These are phyloP conservation scores for Diplogelasinospora grovesii DNA, from an alignment of 495 filamentous ascomycete species.

Conservation along the genomic window DNA sequence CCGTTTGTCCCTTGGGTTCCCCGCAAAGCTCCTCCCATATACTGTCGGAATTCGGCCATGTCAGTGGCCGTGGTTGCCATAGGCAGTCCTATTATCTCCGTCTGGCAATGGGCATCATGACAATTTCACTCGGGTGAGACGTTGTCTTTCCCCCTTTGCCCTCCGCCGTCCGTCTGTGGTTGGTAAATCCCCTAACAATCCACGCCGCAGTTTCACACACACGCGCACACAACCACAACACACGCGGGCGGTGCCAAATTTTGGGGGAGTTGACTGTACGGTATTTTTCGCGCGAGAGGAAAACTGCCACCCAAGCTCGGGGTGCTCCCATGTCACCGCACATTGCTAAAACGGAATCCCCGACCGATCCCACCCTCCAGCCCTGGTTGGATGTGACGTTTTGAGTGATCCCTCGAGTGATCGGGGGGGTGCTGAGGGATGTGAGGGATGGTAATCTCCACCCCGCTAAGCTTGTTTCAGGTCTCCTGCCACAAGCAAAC, in stretches of 20 bases:
- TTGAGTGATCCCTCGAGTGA: not conserved
- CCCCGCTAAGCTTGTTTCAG: slow-evolving; percentile 16
- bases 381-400: not conserved
- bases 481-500: not conserved
- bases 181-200: too few relatives aligned
- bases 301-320: not conserved
- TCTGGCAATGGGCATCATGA: too few relatives aligned
- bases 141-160: too few relatives aligned
- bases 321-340: not conserved
- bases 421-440: not conserved
- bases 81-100: too few relatives aligned
- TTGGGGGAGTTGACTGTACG: too few relatives aligned
- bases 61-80: not conserved
- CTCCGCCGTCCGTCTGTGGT: too few relatives aligned
- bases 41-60: not conserved
- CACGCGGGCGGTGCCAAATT: too few relatives aligned
- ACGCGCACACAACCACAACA: too few relatives aligned
- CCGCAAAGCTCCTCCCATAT: not conserved
- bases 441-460: slow-evolving; percentile 3
- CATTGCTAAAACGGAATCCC: not conserved
- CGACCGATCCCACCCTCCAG: not conserved
- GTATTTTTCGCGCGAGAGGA: too few relatives aligned
- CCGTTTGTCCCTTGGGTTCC: too few relatives aligned
- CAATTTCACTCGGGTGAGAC: too few relatives aligned
- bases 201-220: too few relatives aligned